Percentiles rank a stretch among this genome's conserved stretches.
Evolutionary conservation across 1,139 yeast species (phyloP).

Genomic region (Taiozyma sp.): DNA sequence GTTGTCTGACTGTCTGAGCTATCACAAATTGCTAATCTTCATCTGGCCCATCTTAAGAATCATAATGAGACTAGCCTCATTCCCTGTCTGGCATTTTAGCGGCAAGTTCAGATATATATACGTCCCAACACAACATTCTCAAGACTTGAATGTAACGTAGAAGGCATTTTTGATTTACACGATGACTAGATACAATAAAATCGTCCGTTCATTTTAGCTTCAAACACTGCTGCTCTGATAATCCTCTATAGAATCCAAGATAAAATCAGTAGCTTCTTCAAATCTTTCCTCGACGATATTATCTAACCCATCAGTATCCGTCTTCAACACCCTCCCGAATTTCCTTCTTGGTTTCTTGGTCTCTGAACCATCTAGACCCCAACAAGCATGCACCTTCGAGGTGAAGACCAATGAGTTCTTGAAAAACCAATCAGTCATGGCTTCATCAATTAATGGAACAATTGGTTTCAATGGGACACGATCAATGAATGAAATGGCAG

Average conservation of each 20-base stretch:
- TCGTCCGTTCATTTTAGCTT: not conserved
- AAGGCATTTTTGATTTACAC: not conserved
- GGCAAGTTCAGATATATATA: too few species aligned
- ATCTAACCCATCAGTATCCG: conserved; percentile 67
- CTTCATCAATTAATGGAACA: conserved; percentile 84
- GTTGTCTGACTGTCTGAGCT: too few species aligned
- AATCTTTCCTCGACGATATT: conserved; percentile 77
- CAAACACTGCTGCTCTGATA: conserved; percentile 19
- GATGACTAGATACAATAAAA: not conserved
- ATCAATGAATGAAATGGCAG: conserved; percentile 68
- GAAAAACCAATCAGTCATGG: conserved; percentile 87
- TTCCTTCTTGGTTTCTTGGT: conserved; percentile 79
- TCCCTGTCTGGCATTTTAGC: too few species aligned
- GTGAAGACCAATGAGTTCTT: conserved; percentile 82
- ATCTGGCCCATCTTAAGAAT: too few species aligned
- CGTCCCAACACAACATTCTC: too few species aligned
- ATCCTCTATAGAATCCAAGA: conserved; percentile 61
- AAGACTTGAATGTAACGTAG: too few species aligned
- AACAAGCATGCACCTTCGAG: conserved; percentile 66
- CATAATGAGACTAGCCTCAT: too few species aligned
- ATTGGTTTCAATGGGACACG: conserved; percentile 64
- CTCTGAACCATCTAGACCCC: conserved; percentile 50
- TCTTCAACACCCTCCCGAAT: conserved; percentile 80
- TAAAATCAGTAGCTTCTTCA: conserved; percentile 80
- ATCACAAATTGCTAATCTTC: too few species aligned